A percentile compares a stretch with the other conserved stretches of the same genome.
phyloP scores from a whole-genome alignment of 768 basidiomycete genomes.

The Phallus indusiatus region DNA sequence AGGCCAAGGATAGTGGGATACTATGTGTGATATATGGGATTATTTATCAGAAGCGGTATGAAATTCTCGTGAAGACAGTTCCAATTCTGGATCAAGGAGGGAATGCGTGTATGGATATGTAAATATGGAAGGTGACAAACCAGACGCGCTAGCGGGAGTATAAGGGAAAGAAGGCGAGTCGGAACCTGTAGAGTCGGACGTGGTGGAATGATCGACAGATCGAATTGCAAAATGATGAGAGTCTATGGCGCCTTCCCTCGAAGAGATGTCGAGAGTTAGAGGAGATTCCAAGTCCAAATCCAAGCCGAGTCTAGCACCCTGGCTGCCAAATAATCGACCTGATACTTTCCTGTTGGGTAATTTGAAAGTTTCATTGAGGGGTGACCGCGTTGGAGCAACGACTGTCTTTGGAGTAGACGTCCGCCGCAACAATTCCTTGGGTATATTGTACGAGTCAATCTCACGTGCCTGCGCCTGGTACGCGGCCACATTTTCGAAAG shows the following conservation, averaged over 20 bases:
- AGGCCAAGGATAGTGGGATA: too few species aligned
- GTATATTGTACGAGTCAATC: background rate
- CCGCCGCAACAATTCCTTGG: background rate
- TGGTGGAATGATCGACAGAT: background rate
- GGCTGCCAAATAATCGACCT: conserved; percentile 5
- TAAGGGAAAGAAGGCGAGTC: background rate
- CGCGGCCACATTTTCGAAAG: background rate
- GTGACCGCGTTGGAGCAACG: background rate
- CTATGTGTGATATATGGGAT: too few species aligned
- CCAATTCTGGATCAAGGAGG: background rate
- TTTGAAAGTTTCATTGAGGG: background rate
- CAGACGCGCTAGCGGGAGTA: background rate
- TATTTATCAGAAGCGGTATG: too few species aligned
- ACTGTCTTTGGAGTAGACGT: background rate
- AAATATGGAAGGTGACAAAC: background rate
- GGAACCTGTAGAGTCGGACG: background rate
- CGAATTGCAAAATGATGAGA: background rate
- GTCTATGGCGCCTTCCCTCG: background rate
- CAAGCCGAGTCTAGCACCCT: conserved; percentile 4
- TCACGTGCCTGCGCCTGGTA: too few species aligned
- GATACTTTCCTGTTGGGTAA: background rate
- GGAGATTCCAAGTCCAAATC: conserved; percentile 2
- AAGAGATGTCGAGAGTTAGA: background rate
- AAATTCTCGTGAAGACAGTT: too few species aligned
- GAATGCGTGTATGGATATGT: background rate